Base-by-base conservation (phyloP, 108 stramenopile species). In the Nitzschia putrida region DNA sequence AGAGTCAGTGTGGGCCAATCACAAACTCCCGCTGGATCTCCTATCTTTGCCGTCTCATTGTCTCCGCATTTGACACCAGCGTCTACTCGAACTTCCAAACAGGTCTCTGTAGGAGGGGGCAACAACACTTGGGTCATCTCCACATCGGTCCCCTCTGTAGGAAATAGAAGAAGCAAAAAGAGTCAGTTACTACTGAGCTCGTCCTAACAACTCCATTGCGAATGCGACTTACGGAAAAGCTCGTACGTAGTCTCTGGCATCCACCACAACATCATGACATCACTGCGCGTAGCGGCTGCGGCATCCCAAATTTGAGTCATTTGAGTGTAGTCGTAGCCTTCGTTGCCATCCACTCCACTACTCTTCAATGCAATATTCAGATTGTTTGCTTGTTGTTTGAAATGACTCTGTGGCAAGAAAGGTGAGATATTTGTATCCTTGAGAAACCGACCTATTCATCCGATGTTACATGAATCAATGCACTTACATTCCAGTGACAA, bases 251-350 rank as follows among this genome's bases (percentile, higher is more conserved):
- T 7, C 34, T 83, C 82, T 21, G 82, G 78, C 16, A 38, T 50
- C 39, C 29, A 79, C 69, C 74, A 83, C 8, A 51, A 53, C 2
- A 78, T 57, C 44, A 76, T 24, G 5, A 76, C 74, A 53, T 72
- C 22, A 22, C 52, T 64, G 38, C 63, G 68, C 2, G 78, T 83
- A 10, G 60, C 63, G 43, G 76, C 72, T 9, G 82, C 78, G n/a
- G 82, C 77, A 3, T 64, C 9, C 60, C 64, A 83, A 10, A 83
- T 72, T 25, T 79, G 61, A 2, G 70, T 26, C 78, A 83, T 75
- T 6, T 51, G 8, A 21, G 26, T 22, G 53, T 76, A 83, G 8
- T 47, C 8, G 8, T 63, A 63, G 2, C 61, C 61, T 2, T 63
- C 29, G 29, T 34, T n/a, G 1, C 2, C 2, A 16, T 38, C 34